A percentile compares a stretch with the other conserved stretches of the same genome.
These are phyloP conservation scores for Trichoderma aggressivum DNA, from an alignment of 2,329 filamentous ascomycete genomes.

Conservation along the genomic window DNA sequence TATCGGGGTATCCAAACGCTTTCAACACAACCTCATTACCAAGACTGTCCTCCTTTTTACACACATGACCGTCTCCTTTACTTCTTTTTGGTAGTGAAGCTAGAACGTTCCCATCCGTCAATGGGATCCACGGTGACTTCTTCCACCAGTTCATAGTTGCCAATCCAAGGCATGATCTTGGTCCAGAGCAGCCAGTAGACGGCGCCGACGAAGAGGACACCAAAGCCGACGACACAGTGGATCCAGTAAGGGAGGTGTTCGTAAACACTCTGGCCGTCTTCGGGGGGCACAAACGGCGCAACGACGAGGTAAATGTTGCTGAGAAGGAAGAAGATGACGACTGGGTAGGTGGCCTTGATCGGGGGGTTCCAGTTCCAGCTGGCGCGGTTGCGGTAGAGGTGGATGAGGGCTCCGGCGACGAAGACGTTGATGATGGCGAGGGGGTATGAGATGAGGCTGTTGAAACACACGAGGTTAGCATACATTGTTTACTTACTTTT, in stretches of 20 bases:
- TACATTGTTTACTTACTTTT: background rate
- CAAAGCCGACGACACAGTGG: slow-evolving; percentile 56
- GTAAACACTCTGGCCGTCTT: slow-evolving; percentile 51
- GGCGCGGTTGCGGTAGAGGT: slow-evolving; percentile 49
- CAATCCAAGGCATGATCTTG: slow-evolving; percentile 48
- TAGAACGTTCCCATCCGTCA: slow-evolving; percentile 61
- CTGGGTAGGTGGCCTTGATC: slow-evolving; percentile 51
- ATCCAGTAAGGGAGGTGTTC: slow-evolving; percentile 54
- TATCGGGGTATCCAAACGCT: slow-evolving; percentile 14
- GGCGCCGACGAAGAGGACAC: slow-evolving; percentile 49
- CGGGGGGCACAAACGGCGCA: slow-evolving; percentile 55
- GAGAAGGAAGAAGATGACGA: slow-evolving; percentile 56
- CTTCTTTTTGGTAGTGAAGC: slow-evolving; percentile 43
- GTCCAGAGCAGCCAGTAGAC: slow-evolving; percentile 58
- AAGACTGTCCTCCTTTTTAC: background rate
- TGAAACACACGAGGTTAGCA: slow-evolving; percentile 14
- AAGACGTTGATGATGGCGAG: slow-evolving; percentile 57
- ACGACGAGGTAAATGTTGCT: slow-evolving; percentile 60
- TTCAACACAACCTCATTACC: background rate
- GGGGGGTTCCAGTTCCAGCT: slow-evolving; percentile 52
- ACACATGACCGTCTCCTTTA: background rate
- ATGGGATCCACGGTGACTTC: slow-evolving; percentile 52
- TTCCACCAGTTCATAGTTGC: slow-evolving; percentile 53
- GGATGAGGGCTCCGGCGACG: slow-evolving; percentile 50
- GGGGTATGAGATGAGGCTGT: slow-evolving; percentile 61